Conservation (phyloP, 2,329 filamentous ascomycete species). For the Fusarium sacchari region DNA sequence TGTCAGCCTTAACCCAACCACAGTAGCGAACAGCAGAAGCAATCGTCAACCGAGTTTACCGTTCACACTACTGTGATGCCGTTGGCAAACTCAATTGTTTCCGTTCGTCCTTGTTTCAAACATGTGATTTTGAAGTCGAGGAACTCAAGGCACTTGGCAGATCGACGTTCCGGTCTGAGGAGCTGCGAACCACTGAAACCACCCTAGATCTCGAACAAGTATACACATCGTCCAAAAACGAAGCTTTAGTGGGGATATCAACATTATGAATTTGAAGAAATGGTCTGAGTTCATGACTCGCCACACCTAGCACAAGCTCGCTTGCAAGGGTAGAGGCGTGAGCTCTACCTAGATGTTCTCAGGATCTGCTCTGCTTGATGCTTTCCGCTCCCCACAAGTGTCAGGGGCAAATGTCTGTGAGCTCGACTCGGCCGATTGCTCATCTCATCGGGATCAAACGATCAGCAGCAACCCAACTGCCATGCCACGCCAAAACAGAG, state of each 20-base stretch:
- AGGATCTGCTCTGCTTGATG: neutral
- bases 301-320: neutral
- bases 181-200: conserved; percentile 4
- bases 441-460: conserved; percentile 6
- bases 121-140: neutral
- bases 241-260: conserved; percentile 8
- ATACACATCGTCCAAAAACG: conserved; percentile 10
- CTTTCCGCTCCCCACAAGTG: conserved; percentile 17
- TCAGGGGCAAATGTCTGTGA: conserved; percentile 11
- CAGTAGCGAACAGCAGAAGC: neutral
- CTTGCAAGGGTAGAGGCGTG: conserved; percentile 20
- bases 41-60: conserved; percentile 2
- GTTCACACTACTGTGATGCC: conserved; percentile 9
- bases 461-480: neutral
- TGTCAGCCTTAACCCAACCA: neutral
- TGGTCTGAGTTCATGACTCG: conserved; percentile 32
- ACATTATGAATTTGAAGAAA: neutral
- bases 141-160: neutral
- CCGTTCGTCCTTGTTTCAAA: neutral
- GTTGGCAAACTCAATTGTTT: conserved; percentile 13
- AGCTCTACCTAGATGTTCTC: neutral
- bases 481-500: conserved; percentile 1
- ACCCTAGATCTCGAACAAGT: conserved; percentile 5
- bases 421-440: conserved; percentile 35
- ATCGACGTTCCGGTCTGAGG: neutral